Conservation (phyloP, 352 stramenopile genomes). For the Phytophthora foliorum region DNA sequence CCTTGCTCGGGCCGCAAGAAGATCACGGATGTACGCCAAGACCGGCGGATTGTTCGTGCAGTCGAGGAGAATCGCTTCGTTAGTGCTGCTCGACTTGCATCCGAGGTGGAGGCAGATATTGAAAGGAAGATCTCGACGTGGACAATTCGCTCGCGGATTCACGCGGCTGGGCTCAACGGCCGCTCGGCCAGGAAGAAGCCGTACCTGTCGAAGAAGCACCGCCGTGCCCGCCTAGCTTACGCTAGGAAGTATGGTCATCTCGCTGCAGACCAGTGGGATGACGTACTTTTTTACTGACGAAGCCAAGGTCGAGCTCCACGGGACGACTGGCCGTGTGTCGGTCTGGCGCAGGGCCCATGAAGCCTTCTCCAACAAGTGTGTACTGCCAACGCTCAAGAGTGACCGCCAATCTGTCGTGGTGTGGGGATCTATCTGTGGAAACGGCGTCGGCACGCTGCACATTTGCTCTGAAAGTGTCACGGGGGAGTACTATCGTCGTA, state of each 20-base stretch:
- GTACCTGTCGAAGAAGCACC: constrained; percentile 7
- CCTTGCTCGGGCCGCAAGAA: no score
- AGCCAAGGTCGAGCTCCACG: constrained; percentile 4
- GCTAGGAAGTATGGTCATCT: neutral
- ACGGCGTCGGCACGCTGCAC: constrained; percentile 9
- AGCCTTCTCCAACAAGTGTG: neutral
- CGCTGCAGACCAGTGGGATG: neutral
- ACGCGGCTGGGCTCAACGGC: neutral
- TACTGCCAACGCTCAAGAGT: constrained; percentile 11
- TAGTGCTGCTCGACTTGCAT: neutral
- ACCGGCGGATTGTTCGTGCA: no score
- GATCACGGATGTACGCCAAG: no score
- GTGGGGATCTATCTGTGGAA: neutral
- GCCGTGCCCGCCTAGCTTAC: neutral
- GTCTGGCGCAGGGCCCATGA: constrained; percentile 4
- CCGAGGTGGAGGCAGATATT: neutral
- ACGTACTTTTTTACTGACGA: constrained; percentile 4
- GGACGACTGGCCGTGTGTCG: neutral
- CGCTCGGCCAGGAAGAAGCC: constrained; percentile 12
- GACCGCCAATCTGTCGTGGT: constrained; percentile 3
- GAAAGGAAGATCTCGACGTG: neutral
- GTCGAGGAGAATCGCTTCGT: constrained; percentile 1
- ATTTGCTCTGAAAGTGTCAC: constrained; percentile 7
- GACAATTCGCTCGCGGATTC: neutral
- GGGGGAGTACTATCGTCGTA: constrained; percentile 9